Evolutionary conservation across 345 rosid genomes (phyloP), one percentile per base, ranked within the genome.

Genomic region (Streptanthus diversifolius): DNA sequence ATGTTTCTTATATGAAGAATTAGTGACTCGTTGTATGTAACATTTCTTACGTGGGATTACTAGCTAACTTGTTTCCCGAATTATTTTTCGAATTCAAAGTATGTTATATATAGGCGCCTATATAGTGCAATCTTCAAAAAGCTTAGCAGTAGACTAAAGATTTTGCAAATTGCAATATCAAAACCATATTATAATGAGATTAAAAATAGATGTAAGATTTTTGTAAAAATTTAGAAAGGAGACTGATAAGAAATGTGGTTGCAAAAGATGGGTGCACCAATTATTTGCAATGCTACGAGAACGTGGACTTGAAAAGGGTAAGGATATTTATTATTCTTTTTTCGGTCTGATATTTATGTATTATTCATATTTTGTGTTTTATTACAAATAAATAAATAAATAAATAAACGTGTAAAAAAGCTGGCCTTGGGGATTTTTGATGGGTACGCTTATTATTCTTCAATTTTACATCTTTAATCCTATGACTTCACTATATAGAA

Each of bases 381-480:
- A 17, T 29, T 1, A 36, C 3, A 48, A 58, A 27, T 14, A 39
- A 35, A n/a, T n/a, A n/a, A n/a, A n/a, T n/a, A n/a, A 73, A 66
- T 14, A 56, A 45, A 70, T 27, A 32, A 70, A 76, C 71, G 71
- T 69, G 75, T 69, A 70, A 54, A 1, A 55, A 63, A 55, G 40
- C 71, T 75, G 74, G 45, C 79, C 64, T 43, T 53, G 65, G 70
- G 55, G 65, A 70, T 61, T 49, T 60, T 68, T 43, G 63, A 75
- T 61, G 63, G 58, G 54, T 67, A 60, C 69, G 54, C 56, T 68
- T 41, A 60, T 41, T 68, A 52, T 68, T 68, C 36, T 74, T 74
- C 73, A 74, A 74, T 73, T 25, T 40, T 73, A 67, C 44, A 74
- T 74, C 78, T 61, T 57, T 49, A 32, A 61, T 66, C 78, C 68